Base-by-base conservation (phyloP, 1,139 yeast species). In the Geotrichum restrictum region DNA sequence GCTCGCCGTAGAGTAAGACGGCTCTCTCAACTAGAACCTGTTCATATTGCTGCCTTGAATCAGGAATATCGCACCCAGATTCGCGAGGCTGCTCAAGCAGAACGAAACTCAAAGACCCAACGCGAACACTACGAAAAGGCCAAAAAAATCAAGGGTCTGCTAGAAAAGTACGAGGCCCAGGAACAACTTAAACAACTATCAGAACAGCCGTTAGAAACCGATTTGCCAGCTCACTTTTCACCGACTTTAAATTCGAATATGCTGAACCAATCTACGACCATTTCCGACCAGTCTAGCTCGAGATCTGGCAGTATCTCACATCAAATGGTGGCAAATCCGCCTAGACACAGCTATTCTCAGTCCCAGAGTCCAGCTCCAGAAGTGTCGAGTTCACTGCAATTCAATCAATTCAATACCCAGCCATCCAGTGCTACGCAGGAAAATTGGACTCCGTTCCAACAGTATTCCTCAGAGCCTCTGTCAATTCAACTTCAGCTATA, bases 31-130 rank as follows among this genome's bases (percentile, higher is more conserved):
- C 49, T 54, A 10, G 50, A 44, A 38, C 56, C 56, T 2, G 56
- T 54, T 18, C 56, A 54, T 41, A 54, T 54, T 27, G 53, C 51
- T n/a, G 56, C 54, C 13, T 34, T 54, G 3, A 48, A 54, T n/a
- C 51, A 54, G 29, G 56, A 54, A 38, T 54, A 54, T 48, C 21
- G 44, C 3, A 43, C 49, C 16, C 56, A 54, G 33, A 49, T 54
- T 18, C 50, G 51, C 13, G 50, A 45, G 29, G 56, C 56, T 1
- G 34, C 48, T 14, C 41, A 51, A 14, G 42, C 47, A 19, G 49
- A 43, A 13, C 40, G 36, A 3, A 48, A 54, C 29, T 41, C 54
- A 1, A 45, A 46, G 1, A 49, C 49, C 10, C 54, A 51, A 32
- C 32, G 40, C 22, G 54, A 54, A 6, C 56, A 54, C 14, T 51